Conservation (phyloP, 345 rosid genomes). For the Salix arbutifolia region DNA sequence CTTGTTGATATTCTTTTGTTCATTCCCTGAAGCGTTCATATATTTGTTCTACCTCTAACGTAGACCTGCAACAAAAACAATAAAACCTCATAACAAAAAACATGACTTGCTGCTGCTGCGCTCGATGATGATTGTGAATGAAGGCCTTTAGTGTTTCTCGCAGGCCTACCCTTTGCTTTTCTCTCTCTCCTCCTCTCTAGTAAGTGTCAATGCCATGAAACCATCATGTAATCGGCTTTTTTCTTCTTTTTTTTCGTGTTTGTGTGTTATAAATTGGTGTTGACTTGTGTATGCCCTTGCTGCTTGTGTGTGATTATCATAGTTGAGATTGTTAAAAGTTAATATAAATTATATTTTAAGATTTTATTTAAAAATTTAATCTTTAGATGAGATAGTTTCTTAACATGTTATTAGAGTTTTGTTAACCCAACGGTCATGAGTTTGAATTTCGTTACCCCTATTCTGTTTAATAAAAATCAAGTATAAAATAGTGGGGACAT, state of each 20-base stretch:
- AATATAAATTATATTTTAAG: too few species aligned
- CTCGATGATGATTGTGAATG: constrained; percentile 50
- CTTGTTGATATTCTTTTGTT: neutral
- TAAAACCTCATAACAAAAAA: neutral
- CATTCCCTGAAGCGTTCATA: neutral
- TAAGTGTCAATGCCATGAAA: neutral
- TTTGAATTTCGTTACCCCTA: too few species aligned
- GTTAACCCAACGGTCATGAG: too few species aligned
- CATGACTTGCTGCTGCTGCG: constrained; percentile 29
- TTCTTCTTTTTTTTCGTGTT: neutral
- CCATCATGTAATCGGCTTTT: neutral
- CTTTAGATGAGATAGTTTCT: too few species aligned
- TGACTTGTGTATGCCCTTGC: constrained; percentile 68
- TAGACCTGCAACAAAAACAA: neutral
- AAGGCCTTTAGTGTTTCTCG: constrained; percentile 76
- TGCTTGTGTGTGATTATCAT: constrained; percentile 60
- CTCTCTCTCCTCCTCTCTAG: too few species aligned
- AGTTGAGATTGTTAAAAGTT: too few species aligned
- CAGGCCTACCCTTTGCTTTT: constrained; percentile 80
- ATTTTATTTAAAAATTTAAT: too few species aligned
- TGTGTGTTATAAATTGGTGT: constrained; percentile 44
- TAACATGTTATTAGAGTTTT: too few species aligned
- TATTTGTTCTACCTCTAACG: neutral
- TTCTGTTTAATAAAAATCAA: too few species aligned
- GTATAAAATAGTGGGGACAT: accelerated